Evolutionary conservation across 2,329 filamentous ascomycete species (phyloP).

Genomic region (Stenocarpella maydis): DNA sequence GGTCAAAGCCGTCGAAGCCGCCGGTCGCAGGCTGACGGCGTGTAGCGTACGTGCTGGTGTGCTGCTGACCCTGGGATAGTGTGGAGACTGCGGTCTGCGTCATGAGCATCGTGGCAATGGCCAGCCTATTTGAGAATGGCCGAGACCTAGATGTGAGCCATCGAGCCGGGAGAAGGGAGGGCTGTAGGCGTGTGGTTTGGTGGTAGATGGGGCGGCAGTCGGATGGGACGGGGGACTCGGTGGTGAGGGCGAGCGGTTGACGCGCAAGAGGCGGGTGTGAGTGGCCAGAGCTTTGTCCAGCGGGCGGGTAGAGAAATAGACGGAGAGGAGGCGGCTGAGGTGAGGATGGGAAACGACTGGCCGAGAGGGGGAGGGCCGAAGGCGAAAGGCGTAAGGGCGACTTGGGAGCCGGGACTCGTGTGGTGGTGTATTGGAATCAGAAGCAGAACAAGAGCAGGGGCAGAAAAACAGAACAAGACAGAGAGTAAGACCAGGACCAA

Average conservation of each 20-base stretch:
- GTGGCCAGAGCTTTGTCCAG: conserved; percentile 46
- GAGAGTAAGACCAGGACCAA: too few relatives aligned
- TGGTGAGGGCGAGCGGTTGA: conserved; percentile 39
- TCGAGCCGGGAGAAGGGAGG: conserved; percentile 18
- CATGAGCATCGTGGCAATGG: conserved; percentile 60
- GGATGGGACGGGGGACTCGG: conserved; percentile 35
- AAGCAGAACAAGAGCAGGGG: background rate
- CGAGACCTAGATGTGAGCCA: conserved; percentile 29
- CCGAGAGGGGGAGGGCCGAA: background rate
- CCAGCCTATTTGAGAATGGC: conserved; percentile 23
- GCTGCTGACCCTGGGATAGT: conserved; percentile 53
- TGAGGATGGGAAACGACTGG: background rate
- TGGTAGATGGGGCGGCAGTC: background rate
- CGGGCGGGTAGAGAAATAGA: conserved; percentile 46
- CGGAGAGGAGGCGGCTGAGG: conserved; percentile 36
- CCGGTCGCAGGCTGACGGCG: conserved; percentile 24
- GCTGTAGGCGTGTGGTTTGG: background rate
- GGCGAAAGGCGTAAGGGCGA: background rate
- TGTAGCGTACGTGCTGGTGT: conserved; percentile 37
- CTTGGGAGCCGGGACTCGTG: background rate
- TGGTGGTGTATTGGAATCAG: background rate
- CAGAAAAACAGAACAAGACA: too few relatives aligned
- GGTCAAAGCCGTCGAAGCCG: conserved; percentile 32
- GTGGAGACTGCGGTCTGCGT: conserved; percentile 57
- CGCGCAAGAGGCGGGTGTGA: conserved; percentile 46